Percentiles rank a stretch among this genome's conserved stretches.
Evolutionary conservation across 176 grass and related monocot species (phyloP).

Genomic region (Zea mays): DNA sequence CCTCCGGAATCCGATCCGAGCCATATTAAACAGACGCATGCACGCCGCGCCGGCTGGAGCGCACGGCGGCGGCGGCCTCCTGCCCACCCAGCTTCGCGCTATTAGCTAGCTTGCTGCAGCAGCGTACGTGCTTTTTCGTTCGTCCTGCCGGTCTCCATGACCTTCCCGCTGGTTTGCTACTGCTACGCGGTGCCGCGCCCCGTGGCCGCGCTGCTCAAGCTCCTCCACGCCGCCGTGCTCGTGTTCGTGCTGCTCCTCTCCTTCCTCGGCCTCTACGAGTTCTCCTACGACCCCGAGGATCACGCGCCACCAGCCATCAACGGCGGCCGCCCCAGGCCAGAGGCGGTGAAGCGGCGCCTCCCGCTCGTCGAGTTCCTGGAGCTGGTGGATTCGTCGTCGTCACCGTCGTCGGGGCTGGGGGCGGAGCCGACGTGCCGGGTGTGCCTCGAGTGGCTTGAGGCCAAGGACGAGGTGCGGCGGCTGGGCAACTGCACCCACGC

Average conservation of each 20-base stretch:
- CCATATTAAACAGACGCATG: neutral
- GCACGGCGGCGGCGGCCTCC: neutral
- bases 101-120: neutral
- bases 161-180: slow-evolving; percentile 66
- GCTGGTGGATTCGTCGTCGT: neutral
- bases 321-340: slow-evolving; percentile 39
- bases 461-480: slow-evolving; percentile 53
- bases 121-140: neutral
- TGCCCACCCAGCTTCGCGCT: neutral
- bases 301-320: slow-evolving; percentile 27
- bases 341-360: slow-evolving; percentile 56
- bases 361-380: slow-evolving; percentile 48
- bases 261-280: slow-evolving; percentile 51
- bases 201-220: slow-evolving; percentile 56
- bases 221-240: slow-evolving; percentile 42
- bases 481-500: slow-evolving; percentile 75
- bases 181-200: slow-evolving; percentile 55
- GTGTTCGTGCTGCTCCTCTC: slow-evolving; percentile 35
- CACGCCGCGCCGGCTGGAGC: neutral
- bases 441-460: slow-evolving; percentile 72
- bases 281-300: slow-evolving; percentile 38
- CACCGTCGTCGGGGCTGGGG: neutral
- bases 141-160: slow-evolving; percentile 43
- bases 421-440: slow-evolving; percentile 49
- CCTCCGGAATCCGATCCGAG: neutral